Evolutionary conservation across 1,284 basidiomycete genomes (phyloP), one percentile per base, ranked within the genome.

Genomic region (Heterobasidion annosum): DNA sequence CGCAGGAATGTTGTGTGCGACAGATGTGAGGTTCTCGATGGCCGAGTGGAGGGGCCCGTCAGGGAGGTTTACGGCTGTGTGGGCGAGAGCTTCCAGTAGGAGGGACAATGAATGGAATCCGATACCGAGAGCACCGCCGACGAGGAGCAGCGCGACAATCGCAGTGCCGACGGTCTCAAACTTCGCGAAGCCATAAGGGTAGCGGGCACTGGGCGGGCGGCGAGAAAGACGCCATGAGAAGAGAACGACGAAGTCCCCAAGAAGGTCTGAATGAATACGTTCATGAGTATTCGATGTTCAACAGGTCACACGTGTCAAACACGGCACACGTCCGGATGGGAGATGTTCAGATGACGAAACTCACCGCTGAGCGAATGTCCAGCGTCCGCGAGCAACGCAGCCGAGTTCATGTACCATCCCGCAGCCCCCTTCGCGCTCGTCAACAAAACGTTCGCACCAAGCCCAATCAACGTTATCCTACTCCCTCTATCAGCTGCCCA

Each of bases 131-230:
- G 93, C 93, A 40, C 94, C 94, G 6, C 89, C 87, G 58, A 84
- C 78, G 61, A 96, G 79, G 51, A 96, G 79, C 48, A 95, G 71
- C 9, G 88, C 88, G 51, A 96, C 88, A 34, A 87, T 83, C 8
- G 90, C 82, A 9, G 93, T 94, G 48, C 94, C 94, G 46, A 96
- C 76, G 4, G 94, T 95, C 70, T 98, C 95, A 63, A 93, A 95
- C 71, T 98, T 98, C 60, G 88, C 87, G 64, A 94, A 94, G 51
- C 91, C 93, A 58, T 90, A 89, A 0, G 93, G 93, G 66, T 93
- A 96, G 57, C 70, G 75, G 60, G 77, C 78, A 6, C 85, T 88
- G 2, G 93, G 88, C 16, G 86, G 81, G 64, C 81, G 83, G 54
- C 92, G 81, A 1, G 91, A 93, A 57, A 97, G 79, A 54, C 84